Evolutionary conservation across 768 basidiomycete species (phyloP).

Genomic region (Pholiota conissans): DNA sequence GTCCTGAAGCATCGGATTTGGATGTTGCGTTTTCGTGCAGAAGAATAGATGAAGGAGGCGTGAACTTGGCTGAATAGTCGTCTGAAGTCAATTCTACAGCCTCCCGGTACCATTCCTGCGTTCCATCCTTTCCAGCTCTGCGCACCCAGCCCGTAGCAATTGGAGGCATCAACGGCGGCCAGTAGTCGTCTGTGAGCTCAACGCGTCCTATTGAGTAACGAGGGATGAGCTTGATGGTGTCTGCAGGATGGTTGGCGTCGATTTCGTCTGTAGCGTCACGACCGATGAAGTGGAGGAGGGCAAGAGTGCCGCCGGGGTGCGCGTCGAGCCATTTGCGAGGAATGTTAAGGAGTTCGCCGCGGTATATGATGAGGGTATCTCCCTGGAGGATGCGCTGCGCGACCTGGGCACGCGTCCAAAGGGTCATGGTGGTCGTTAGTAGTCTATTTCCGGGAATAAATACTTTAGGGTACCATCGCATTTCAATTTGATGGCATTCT

Average conservation of each 20-base stretch:
- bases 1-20: constrained; percentile 23
- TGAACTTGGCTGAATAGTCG: constrained; percentile 24
- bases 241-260: constrained; percentile 80
- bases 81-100: constrained; percentile 43
- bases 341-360: constrained; percentile 61
- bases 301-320: constrained; percentile 89
- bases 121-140: constrained; percentile 33
- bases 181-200: constrained; percentile 53
- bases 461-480: too few relatives aligned
- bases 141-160: constrained; percentile 84
- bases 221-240: constrained; percentile 54
- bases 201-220: constrained; percentile 74
- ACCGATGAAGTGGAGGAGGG: constrained; percentile 93
- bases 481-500: too few relatives aligned
- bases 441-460: constrained; percentile 1
- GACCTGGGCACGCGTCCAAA: constrained; percentile 49
- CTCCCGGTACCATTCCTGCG: constrained; percentile 63
- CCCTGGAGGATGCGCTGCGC: constrained; percentile 74
- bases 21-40: constrained; percentile 48
- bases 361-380: constrained; percentile 74
- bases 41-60: constrained; percentile 54
- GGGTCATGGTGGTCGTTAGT: constrained; percentile 25
- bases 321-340: constrained; percentile 75
- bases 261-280: constrained; percentile 95
- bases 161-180: constrained; percentile 85